Conservation (phyloP, 768 basidiomycete species). For the Ramaria sp. region DNA sequence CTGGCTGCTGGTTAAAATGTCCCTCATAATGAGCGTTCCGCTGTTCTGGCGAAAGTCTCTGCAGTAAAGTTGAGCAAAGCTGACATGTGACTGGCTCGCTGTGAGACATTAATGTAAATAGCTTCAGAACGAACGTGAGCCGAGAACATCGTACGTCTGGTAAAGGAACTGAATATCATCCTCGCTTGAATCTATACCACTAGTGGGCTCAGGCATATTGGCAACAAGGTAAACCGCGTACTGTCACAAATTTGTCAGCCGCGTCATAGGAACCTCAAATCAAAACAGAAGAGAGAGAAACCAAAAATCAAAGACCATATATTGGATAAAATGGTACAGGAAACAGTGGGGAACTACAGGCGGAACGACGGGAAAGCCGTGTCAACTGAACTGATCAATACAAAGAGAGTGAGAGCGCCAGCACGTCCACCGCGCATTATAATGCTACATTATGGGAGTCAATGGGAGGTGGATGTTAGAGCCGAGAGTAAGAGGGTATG, state of each 20-base stretch:
- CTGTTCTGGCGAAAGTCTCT: constrained; percentile 23
- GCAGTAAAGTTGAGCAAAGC: constrained; percentile 38
- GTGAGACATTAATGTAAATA: not conserved
- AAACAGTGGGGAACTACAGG: constrained; percentile 1
- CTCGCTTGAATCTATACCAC: not conserved
- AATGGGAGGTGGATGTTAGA: not conserved
- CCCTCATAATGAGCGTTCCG: constrained; percentile 46
- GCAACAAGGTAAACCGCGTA: not conserved
- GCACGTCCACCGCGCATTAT: constrained; percentile 5
- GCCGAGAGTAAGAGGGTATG: not conserved
- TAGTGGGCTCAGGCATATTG: not conserved
- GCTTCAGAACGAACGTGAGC: not conserved
- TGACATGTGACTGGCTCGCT: constrained; percentile 30
- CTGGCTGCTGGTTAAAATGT: constrained; percentile 28
- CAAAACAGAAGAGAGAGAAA: not conserved
- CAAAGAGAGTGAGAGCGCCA: constrained; percentile 4
- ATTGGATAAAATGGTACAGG: not conserved
- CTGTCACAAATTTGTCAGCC: not conserved
- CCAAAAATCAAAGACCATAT: not conserved
- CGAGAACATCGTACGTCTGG: constrained; percentile 5
- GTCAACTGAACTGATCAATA: constrained; percentile 5
- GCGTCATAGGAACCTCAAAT: not conserved
- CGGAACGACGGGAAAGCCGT: not conserved
- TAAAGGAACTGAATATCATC: constrained; percentile 15
- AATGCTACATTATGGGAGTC: constrained; percentile 4